Percentiles rank a stretch among this genome's conserved stretches.
Conservation (phyloP, 371 early-diverging fungal species). For the Chytridiales sp. region DNA sequence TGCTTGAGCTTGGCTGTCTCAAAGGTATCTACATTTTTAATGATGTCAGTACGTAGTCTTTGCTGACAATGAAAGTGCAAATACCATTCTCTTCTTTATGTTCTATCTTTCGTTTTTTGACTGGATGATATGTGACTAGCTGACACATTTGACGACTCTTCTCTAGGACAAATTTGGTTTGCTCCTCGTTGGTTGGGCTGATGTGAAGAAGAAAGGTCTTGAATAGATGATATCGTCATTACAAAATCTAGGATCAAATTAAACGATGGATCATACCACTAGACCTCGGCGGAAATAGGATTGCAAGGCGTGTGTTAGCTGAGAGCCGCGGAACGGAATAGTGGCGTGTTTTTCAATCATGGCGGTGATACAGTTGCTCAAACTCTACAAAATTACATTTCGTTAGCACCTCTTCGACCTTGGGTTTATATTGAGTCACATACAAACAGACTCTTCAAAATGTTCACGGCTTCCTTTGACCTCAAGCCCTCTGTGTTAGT, state of each 20-base stretch:
- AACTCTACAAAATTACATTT: too few species aligned
- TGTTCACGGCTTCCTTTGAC: slow-evolving; percentile 17
- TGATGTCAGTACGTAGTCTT: too few species aligned
- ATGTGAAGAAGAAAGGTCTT: slow-evolving; percentile 30
- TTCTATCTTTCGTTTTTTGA: background rate
- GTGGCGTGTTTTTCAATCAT: slow-evolving; percentile 1
- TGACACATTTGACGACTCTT: slow-evolving; percentile 22
- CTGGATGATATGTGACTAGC: slow-evolving; percentile 13
- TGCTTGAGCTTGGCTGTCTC: background rate
- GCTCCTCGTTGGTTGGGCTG: slow-evolving; percentile 29
- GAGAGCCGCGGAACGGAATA: slow-evolving; percentile 20
- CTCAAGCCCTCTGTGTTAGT: slow-evolving; percentile 17
- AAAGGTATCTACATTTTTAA: too few species aligned
- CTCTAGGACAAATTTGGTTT: slow-evolving; percentile 24
- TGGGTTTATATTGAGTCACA: background rate
- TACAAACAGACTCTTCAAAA: slow-evolving; percentile 21
- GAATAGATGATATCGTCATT: background rate
- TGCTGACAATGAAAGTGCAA: too few species aligned
- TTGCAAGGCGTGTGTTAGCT: slow-evolving; percentile 17
- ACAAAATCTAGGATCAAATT: background rate
- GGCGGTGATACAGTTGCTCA: slow-evolving; percentile 15
- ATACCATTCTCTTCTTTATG: too few species aligned
- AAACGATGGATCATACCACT: slow-evolving; percentile 8
- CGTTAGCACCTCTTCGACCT: too few species aligned
- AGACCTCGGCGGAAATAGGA: slow-evolving; percentile 16